Base-by-base conservation (phyloP, 2,329 filamentous ascomycete genomes). In the Colletotrichum spinosum region DNA sequence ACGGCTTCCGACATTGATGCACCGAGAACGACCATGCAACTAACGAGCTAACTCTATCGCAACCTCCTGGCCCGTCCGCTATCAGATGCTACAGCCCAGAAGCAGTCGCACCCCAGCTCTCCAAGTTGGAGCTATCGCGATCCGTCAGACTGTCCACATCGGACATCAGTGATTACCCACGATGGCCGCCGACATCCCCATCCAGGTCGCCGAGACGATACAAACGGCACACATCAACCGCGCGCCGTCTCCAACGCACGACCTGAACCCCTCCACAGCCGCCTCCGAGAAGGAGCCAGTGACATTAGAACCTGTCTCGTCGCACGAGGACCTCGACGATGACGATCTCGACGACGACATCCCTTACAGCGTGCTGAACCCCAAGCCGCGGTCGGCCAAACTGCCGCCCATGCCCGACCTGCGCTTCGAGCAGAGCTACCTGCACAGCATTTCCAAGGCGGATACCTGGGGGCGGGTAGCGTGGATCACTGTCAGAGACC, bases 341-440 rank as follows among this genome's bases (percentile, higher is more conserved):
- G 84, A 86, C 35, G 87, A 90, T 55, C 62, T 65, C 15, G 64
- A 67, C 37, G 89, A 90, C 65, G 90, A 92, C 60, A 88, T 93
- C 25, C 90, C 90, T 11, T 83, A 90, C 67, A 90, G 87, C 69
- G 84, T 90, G 6, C 78, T 94, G 55, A 82, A 83, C 48, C 83
- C 88, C 51, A 77, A 83, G 60, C 80, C 80, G 55, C 83, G 81
- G 52, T 73, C 74, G 51, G 77, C 79, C 41, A 77, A 79, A 45
- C 80, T 90, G 59, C 87, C 86, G 37, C 87, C 88, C 8, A 86
- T 97, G 74, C 94, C 94, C 4, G 96, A 99, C 80, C 83, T 99
- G 70, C 88, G 96, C 48, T 98, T 98, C 80, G 96, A 99, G 81
- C 96, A 99, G 85, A 97, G 94, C 84, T 99, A 99, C 78, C 86